phyloP scores from a whole-genome alignment of 257 asterid species.

The Capsicum chinense region DNA sequence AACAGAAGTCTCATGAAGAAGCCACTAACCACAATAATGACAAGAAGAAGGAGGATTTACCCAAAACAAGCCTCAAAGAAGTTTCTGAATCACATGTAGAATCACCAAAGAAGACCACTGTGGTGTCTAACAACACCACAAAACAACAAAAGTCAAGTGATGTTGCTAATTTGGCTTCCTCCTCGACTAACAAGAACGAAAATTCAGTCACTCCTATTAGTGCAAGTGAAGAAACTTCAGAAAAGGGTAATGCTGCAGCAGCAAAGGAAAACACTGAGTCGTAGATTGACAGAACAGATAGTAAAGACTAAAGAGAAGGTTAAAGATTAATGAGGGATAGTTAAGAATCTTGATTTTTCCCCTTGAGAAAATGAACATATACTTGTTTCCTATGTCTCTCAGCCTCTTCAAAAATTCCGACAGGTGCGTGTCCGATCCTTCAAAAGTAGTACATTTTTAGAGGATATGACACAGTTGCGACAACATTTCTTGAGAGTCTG shows the following conservation, averaged over 20 bases:
- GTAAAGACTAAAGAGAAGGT: constrained; percentile 14
- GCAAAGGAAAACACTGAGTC: neutral
- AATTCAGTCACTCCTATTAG: neutral
- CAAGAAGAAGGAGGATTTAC: neutral
- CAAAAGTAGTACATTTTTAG: neutral
- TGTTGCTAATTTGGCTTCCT: neutral
- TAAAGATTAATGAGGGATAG: neutral
- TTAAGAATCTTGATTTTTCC: neutral
- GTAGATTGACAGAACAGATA: neutral
- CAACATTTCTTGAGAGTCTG: neutral
- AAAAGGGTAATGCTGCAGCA: neutral
- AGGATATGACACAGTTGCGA: neutral
- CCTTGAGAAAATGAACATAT: neutral
- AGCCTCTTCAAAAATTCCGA: neutral
- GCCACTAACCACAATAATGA: constrained; percentile 2
- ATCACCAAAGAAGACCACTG: constrained; percentile 19
- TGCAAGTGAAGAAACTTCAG: constrained; percentile 22
- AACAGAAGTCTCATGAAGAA: constrained; percentile 33
- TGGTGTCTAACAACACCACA: constrained; percentile 1
- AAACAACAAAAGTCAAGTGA: constrained; percentile 16
- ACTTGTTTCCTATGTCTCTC: neutral
- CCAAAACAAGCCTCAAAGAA: neutral
- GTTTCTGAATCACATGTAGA: neutral
- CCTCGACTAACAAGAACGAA: constrained; percentile 14
- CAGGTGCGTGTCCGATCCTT: neutral